Evolutionary conservation across 2,329 filamentous ascomycete genomes (phyloP).

Genomic region (Fusarium sp.): DNA sequence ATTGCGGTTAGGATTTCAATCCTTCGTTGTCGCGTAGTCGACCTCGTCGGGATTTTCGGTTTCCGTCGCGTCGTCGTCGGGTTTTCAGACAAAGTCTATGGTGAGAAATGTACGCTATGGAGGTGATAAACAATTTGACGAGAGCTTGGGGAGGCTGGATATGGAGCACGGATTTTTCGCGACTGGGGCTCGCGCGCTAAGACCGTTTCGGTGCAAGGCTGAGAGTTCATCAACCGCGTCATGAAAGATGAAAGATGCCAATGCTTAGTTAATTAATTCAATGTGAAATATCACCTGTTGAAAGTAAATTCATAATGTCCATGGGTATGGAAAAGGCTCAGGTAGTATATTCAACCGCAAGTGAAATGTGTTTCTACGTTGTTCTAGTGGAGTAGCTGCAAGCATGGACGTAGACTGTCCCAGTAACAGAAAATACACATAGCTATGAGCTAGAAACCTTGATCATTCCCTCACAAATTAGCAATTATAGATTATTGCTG

Average conservation of each 20-base stretch:
- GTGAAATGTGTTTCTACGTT: no score
- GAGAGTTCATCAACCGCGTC: slow-evolving; percentile 42
- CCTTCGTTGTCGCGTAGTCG: slow-evolving; percentile 32
- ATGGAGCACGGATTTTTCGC: slow-evolving; percentile 56
- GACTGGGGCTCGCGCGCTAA: slow-evolving; percentile 51
- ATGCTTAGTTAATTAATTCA: not conserved
- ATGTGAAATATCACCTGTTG: not conserved
- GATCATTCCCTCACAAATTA: no score
- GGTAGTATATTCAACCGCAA: no score
- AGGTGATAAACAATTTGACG: slow-evolving; percentile 49
- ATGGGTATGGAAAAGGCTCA: no score
- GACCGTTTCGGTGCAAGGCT: slow-evolving; percentile 53
- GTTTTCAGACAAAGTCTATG: slow-evolving; percentile 36
- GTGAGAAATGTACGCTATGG: slow-evolving; percentile 38
- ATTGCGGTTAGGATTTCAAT: slow-evolving; percentile 24
- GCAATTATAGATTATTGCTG: no score
- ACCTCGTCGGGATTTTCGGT: slow-evolving; percentile 18
- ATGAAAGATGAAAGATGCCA: slow-evolving; percentile 7
- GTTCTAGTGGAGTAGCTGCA: no score
- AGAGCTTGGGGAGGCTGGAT: slow-evolving; percentile 54
- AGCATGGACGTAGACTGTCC: no score
- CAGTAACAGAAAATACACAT: no score
- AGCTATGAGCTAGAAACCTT: no score
- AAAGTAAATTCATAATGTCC: not conserved
- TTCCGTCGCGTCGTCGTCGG: slow-evolving; percentile 43